Evolutionary conservation across 108 stramenopile genomes (phyloP).

Genomic region (Skeletonema marinoi): DNA sequence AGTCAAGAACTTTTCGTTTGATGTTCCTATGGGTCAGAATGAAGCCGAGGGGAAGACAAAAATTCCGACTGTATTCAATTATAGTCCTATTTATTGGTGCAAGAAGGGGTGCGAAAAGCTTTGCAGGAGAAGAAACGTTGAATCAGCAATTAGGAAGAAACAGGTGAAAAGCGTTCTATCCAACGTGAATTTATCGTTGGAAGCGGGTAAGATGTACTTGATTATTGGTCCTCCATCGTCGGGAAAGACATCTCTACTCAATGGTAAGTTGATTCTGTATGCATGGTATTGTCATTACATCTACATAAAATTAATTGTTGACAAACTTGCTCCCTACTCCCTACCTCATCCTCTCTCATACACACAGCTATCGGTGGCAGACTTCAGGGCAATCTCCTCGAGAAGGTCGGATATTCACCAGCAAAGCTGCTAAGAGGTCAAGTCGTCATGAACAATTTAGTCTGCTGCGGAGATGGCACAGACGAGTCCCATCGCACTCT

Average conservation of each 20-base stretch:
- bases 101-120: background rate
- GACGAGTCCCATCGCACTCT: conserved; percentile 1
- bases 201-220: conserved; percentile 50
- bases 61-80: conserved; percentile 14
- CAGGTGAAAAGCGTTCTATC: conserved; percentile 17
- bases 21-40: background rate
- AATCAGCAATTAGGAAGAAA: background rate
- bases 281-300: background rate
- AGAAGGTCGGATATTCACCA: background rate
- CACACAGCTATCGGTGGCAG: conserved; percentile 29
- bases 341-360: background rate
- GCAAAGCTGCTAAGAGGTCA: conserved; percentile 17
- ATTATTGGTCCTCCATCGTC: conserved; percentile 39
- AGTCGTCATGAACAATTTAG: conserved; percentile 25
- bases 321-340: background rate
- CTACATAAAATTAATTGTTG: background rate
- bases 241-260: conserved; percentile 40
- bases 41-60: background rate
- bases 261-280: background rate
- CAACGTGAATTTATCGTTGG: conserved; percentile 33
- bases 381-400: conserved; percentile 14
- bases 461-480: conserved; percentile 9
- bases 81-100: conserved; percentile 6
- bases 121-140: background rate
- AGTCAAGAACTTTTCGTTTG: conserved; percentile 14